Base-by-base conservation (phyloP, 2,329 filamentous ascomycete species). In the Penicillium decumbens region DNA sequence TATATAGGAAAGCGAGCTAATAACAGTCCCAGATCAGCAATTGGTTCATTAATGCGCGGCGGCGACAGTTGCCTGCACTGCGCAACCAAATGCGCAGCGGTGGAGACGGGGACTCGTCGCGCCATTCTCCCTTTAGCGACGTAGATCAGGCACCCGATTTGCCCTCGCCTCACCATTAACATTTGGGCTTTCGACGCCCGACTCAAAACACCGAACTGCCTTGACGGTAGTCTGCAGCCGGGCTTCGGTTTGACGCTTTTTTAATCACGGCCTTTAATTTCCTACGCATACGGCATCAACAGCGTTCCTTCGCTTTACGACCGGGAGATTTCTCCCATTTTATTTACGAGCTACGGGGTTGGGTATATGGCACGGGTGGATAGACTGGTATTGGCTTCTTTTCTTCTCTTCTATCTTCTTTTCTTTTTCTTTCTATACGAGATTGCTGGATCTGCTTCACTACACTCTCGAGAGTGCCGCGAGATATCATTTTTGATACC, bases 31-130 rank as follows among this genome's bases (percentile, higher is more conserved):
- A 77, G 75, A 76, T 78, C 43, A 78, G 75, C 54, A 78, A 78
- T 54, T 78, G 75, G 75, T 78, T 78, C 51, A 78, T 78, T 52
- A 78, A 78, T 52, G 75, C 75, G 6, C 63, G 75, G 53, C 66
- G 75, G 38, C 69, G 75, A 41, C 75, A 77, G 48, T 61, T 76
- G 4, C 75, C 75, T 20, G 71, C 72, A 13, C 58, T 76, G n/a
- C 70, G 72, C 33, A 73, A 72, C 44, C 71, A 74, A 53, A 69
- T 68, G 57, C 69, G 70, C n/a, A 67, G 59, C 32, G 66, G 64
- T 20, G 62, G 58, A 12, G 66, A 67, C 37, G 42, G 57, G 12
- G 65, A 69, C 33, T 54, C 60, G 30, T 61, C 63, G 35, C 56
- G 65, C 41, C 65, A 68, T 28, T 70, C 67, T 24, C 67, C 66